A percentile compares a stretch with the other conserved stretches of the same genome.
Conservation (phyloP, 345 rosid species). For the Syzygium grande region DNA sequence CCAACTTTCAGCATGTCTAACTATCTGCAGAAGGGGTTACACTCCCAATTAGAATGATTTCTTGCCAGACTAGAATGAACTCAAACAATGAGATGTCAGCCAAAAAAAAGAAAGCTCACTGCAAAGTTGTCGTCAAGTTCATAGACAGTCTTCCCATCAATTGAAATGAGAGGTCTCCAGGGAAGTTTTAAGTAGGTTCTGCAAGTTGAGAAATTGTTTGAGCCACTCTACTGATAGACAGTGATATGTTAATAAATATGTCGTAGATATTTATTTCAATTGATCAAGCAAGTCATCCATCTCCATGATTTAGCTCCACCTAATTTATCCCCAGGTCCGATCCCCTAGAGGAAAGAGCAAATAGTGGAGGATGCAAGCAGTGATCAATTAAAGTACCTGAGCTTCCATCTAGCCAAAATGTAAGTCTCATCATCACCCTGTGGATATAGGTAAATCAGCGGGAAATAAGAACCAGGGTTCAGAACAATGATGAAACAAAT, state of each 20-base stretch:
- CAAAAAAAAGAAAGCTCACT: conserved; percentile 20
- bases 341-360: background rate
- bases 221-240: background rate
- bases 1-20: conserved; percentile 82
- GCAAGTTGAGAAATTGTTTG: background rate
- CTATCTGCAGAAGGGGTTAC: conserved; percentile 30
- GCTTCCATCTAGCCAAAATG: conserved; percentile 65
- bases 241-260: background rate
- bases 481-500: background rate
- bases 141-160: conserved; percentile 58
- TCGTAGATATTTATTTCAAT: background rate
- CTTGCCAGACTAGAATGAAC: background rate
- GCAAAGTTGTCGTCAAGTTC: conserved; percentile 40
- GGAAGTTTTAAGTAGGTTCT: conserved; percentile 87
- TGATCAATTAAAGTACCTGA: conserved; percentile 39
- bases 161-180: conserved; percentile 63
- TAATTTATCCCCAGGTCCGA: background rate
- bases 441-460: background rate
- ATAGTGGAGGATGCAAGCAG: background rate
- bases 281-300: background rate
- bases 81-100: background rate
- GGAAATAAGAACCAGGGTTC: background rate
- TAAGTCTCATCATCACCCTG: conserved; percentile 28
- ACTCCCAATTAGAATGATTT: background rate
- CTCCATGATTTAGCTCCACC: background rate